These are phyloP conservation scores for Fusarium duplospermum DNA, from an alignment of 2,329 filamentous ascomycete genomes.

Conservation along the genomic window DNA sequence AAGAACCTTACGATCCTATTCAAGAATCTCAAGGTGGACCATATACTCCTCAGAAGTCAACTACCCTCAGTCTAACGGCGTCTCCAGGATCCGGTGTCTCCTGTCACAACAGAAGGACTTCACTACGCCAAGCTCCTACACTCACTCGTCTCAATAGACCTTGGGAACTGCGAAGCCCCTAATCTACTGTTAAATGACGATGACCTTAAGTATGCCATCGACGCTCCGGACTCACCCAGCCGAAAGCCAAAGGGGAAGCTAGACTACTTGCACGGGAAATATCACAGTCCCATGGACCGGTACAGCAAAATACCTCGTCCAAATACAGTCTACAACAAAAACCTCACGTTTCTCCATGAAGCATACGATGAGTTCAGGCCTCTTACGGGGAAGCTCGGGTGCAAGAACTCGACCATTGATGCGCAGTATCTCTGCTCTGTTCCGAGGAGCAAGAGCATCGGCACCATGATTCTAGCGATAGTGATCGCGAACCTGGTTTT, in stretches of 20 bases:
- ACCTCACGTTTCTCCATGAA: constrained; percentile 14
- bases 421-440: constrained; percentile 28
- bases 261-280: background rate
- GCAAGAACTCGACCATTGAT: constrained; percentile 10
- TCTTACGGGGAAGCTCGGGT: background rate
- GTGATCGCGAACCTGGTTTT: constrained; percentile 27
- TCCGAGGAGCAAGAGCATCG: constrained; percentile 18
- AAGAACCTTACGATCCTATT: background rate
- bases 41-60: too few species aligned
- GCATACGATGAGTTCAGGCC: constrained; percentile 1
- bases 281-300: background rate
- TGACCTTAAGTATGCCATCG: constrained; percentile 20
- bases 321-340: background rate
- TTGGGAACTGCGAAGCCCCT: constrained; percentile 2
- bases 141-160: constrained; percentile 19
- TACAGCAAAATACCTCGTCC: constrained; percentile 13
- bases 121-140: constrained; percentile 19
- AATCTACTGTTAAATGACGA: constrained; percentile 10
- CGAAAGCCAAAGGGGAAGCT: constrained; percentile 3
- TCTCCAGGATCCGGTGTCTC: background rate
- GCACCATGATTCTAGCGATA: constrained; percentile 23
- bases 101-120: constrained; percentile 3
- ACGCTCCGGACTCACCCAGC: constrained; percentile 14
- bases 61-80: background rate
- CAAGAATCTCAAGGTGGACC: background rate